Evolutionary conservation across 768 basidiomycete species (phyloP).

Genomic region (Russula sp.): DNA sequence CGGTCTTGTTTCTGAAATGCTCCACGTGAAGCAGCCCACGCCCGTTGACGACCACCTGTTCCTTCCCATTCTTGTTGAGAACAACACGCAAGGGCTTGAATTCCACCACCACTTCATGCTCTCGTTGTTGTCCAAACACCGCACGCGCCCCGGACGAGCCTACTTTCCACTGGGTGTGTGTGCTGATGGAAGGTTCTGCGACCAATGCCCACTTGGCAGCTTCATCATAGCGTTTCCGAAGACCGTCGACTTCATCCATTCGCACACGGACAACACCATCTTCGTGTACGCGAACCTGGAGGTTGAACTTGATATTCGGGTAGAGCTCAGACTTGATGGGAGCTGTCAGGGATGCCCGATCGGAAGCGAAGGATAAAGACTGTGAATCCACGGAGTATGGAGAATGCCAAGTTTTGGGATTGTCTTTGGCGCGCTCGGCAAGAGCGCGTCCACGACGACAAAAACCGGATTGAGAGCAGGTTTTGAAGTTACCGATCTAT

Average conservation of each 20-base stretch:
- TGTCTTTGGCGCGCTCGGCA: constrained; percentile 60
- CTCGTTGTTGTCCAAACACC: constrained; percentile 56
- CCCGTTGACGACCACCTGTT: constrained; percentile 86
- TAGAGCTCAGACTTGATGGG: constrained; percentile 75
- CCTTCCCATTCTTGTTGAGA: constrained; percentile 65
- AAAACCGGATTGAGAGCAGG: constrained; percentile 92
- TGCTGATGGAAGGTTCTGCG: constrained; percentile 59
- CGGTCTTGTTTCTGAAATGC: constrained; percentile 77
- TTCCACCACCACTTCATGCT: constrained; percentile 60
- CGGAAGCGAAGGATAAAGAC: constrained; percentile 46
- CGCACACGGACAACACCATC: constrained; percentile 87
- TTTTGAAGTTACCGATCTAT: constrained; percentile 88
- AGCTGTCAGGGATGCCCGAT: constrained; percentile 63
- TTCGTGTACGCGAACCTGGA: constrained; percentile 78
- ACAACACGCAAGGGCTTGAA: constrained; percentile 74
- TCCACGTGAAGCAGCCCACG: constrained; percentile 94
- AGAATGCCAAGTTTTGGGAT: constrained; percentile 59
- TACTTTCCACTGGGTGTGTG: constrained; percentile 55
- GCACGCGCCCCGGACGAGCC: constrained; percentile 61
- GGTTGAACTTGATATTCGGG: constrained; percentile 73
- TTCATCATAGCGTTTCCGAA: constrained; percentile 86
- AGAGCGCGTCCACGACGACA: constrained; percentile 89
- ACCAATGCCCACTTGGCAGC: constrained; percentile 85
- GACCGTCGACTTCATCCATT: constrained; percentile 82
- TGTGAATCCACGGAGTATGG: constrained; percentile 74